Evolutionary conservation across 192 early-diverging fungal genomes (phyloP).

Genomic region (Spizellomyces punctatus): DNA sequence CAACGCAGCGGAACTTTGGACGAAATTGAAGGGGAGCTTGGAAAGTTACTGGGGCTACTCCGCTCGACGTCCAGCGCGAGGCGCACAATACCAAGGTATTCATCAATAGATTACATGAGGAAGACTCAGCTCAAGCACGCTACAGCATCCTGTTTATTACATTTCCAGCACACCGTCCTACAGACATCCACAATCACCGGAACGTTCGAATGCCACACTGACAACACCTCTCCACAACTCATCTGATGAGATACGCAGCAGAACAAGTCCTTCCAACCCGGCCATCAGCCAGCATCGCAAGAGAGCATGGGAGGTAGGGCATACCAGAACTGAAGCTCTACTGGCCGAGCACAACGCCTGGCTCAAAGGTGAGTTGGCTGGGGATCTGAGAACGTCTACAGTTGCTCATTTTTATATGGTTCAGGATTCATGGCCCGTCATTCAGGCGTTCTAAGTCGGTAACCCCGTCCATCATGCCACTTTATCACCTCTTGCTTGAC

Average conservation of each 20-base stretch:
- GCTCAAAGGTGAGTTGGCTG: constrained; percentile 24
- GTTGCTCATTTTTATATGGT: too few species aligned
- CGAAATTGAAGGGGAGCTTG: constrained; percentile 30
- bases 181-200: not conserved
- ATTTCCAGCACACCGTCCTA: not conserved
- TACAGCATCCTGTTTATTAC: too few species aligned
- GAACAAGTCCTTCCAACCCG: constrained; percentile 6
- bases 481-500: not conserved
- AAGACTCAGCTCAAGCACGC: too few species aligned
- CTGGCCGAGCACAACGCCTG: constrained; percentile 42
- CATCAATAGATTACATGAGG: too few species aligned
- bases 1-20: constrained; percentile 3
- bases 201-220: not conserved
- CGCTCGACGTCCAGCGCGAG: not conserved
- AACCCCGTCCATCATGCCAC: not conserved
- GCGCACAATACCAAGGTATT: too few species aligned
- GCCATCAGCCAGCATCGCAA: constrained; percentile 20
- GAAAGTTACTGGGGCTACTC: constrained; percentile 20
- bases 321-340: constrained; percentile 28
- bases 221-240: not conserved
- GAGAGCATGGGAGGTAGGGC: constrained; percentile 37
- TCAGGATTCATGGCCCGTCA: constrained; percentile 27
- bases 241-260: not conserved
- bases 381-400: too few species aligned
- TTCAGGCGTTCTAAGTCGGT: constrained; percentile 22